A percentile compares a stretch with the other conserved stretches of the same genome.
Conservation (phyloP, 2,329 filamentous ascomycete species). For the Ascochyta viciae-villosae region DNA sequence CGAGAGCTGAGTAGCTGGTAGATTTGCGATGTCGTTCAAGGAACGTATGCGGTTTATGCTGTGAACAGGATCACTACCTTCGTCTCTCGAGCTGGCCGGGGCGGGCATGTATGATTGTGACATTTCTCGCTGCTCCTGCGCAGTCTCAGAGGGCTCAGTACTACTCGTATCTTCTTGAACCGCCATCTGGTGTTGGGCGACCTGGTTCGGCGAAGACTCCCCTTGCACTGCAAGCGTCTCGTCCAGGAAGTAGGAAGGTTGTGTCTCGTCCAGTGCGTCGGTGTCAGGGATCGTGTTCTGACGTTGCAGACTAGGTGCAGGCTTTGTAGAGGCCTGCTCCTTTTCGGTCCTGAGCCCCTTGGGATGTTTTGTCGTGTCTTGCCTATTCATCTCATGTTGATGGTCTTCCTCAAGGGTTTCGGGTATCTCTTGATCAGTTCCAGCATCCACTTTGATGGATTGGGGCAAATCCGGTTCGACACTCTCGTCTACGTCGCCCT, state of each 20-base stretch:
- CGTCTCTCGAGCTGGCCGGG: slow-evolving; percentile 23
- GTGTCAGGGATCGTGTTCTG: slow-evolving; percentile 44
- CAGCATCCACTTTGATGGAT: slow-evolving; percentile 14
- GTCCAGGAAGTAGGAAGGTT: slow-evolving; percentile 35
- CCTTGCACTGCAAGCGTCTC: neutral
- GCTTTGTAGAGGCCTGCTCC: neutral
- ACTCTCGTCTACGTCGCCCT: slow-evolving; percentile 1
- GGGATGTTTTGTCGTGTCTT: neutral
- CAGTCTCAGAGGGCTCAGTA: slow-evolving; percentile 41
- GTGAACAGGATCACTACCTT: slow-evolving; percentile 22
- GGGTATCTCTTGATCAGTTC: slow-evolving; percentile 29
- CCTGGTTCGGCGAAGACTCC: neutral
- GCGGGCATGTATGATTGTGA: slow-evolving; percentile 26
- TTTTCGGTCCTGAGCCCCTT: neutral
- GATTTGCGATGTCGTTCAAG: slow-evolving; percentile 47
- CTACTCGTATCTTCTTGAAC: slow-evolving; percentile 25
- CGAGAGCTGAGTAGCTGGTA: slow-evolving; percentile 43
- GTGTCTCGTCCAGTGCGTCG: slow-evolving; percentile 44
- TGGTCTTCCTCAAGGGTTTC: slow-evolving; percentile 32
- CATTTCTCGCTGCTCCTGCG: slow-evolving; percentile 47
- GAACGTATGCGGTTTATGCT: slow-evolving; percentile 29
- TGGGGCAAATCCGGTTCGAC: slow-evolving; percentile 17
- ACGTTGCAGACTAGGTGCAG: slow-evolving; percentile 26
- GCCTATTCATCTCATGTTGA: neutral
- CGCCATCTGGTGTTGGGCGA: neutral